phyloP scores from a whole-genome alignment of 176 grass and related monocot species.

The Aegilops umbellulata region DNA sequence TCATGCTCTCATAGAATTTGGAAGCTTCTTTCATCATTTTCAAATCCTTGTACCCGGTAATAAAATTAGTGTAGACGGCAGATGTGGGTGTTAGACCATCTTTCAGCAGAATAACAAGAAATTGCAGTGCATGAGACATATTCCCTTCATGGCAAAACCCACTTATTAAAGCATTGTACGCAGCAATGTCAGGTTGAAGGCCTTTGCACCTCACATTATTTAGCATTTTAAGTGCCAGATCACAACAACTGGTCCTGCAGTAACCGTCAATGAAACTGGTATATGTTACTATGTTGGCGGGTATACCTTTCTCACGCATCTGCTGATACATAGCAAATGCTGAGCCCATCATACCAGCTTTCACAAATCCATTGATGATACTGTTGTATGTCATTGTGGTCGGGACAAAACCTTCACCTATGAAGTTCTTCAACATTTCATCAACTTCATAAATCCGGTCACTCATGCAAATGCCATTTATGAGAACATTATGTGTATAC shows the following conservation, averaged over 20 bases:
- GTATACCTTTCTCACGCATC: constrained; percentile 62
- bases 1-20: constrained; percentile 59
- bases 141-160: constrained; percentile 67
- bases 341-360: constrained; percentile 51
- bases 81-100: constrained; percentile 54
- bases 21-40: constrained; percentile 62
- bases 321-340: constrained; percentile 52
- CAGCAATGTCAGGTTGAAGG: constrained; percentile 46
- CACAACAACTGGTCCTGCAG: constrained; percentile 53
- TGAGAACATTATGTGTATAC: constrained; percentile 66
- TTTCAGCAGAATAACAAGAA: constrained; percentile 62
- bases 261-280: constrained; percentile 85
- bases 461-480: constrained; percentile 61
- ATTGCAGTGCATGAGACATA: constrained; percentile 60
- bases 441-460: constrained; percentile 48
- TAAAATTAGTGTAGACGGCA: constrained; percentile 68
- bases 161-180: constrained; percentile 58
- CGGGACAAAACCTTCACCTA: constrained; percentile 77
- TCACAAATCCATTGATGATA: constrained; percentile 78
- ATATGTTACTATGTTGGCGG: constrained; percentile 66
- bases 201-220: constrained; percentile 57
- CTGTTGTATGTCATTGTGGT: constrained; percentile 72
- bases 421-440: constrained; percentile 68
- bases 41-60: constrained; percentile 72
- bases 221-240: constrained; percentile 77